Conservation (phyloP, 148 eudicot genomes). For the Oxyria digyna region DNA sequence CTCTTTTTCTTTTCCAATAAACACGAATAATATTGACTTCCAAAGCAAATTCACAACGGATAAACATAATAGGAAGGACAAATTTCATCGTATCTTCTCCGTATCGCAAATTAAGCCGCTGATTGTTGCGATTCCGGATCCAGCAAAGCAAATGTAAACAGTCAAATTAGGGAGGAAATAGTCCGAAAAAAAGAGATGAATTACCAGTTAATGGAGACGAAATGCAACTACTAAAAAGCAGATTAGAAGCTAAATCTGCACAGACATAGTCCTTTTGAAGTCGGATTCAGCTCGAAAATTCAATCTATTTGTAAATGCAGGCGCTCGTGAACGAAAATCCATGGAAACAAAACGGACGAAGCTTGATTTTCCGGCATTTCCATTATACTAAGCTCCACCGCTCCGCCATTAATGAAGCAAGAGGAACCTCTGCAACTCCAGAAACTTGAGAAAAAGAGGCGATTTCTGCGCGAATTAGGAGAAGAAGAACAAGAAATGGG, state of each 20-base stretch:
- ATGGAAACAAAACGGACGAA: background rate
- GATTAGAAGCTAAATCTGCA: conserved; percentile 2
- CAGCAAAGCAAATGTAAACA: conserved; percentile 5
- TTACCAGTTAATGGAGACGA: background rate
- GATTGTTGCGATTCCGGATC: background rate
- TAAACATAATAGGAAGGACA: background rate
- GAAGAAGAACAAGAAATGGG: background rate
- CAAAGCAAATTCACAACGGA: background rate
- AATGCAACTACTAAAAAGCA: background rate
- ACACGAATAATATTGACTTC: background rate
- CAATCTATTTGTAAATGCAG: background rate
- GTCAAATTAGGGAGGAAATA: background rate
- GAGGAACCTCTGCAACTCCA: background rate
- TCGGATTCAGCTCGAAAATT: background rate
- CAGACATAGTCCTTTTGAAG: background rate
- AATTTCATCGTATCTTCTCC: background rate
- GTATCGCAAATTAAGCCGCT: background rate
- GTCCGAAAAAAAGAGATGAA: background rate
- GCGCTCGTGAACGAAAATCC: background rate
- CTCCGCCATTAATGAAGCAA: background rate
- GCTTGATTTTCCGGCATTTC: conserved; percentile 6
- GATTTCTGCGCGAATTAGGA: background rate
- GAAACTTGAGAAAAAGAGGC: background rate
- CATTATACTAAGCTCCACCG: background rate
- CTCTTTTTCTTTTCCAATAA: background rate